Percentiles rank a stretch among this genome's conserved stretches.
Conservation (phyloP, 257 asterid species). For the Solanum sejunctum region DNA sequence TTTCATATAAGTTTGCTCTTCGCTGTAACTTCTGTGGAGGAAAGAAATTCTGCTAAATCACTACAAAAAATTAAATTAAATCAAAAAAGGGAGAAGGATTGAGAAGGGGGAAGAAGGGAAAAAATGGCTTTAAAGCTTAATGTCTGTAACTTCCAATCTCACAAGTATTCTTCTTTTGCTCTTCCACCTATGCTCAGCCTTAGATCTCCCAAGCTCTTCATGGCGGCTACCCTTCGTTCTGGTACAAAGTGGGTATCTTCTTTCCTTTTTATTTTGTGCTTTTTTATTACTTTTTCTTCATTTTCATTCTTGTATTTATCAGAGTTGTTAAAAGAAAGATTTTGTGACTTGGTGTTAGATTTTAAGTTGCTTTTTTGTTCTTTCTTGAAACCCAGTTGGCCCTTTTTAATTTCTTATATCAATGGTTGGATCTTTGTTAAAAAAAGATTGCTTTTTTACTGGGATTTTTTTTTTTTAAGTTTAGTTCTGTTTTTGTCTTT, state of each 20-base stretch:
- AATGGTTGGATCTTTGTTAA: slow-evolving; percentile 9
- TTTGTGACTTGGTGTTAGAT: neutral
- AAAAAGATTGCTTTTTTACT: neutral
- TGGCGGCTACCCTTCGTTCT: slow-evolving; percentile 68
- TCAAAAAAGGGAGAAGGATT: neutral
- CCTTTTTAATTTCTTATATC: neutral
- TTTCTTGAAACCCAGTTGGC: neutral
- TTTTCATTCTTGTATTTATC: neutral
- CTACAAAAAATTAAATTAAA: neutral
- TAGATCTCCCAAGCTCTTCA: slow-evolving; percentile 64
- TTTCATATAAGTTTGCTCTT: neutral
- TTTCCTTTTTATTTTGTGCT: neutral
- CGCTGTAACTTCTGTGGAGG: slow-evolving; percentile 3
- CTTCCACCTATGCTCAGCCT: slow-evolving; percentile 38
- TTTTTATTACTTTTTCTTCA: neutral
- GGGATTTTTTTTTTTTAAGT: neutral
- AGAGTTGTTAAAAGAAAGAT: neutral
- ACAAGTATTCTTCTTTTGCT: slow-evolving; percentile 20
- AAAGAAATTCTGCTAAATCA: neutral
- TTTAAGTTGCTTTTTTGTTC: neutral
- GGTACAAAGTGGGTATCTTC: slow-evolving; percentile 34
- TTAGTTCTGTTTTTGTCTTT: neutral
- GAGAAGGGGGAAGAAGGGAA: neutral
- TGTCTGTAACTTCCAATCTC: slow-evolving; percentile 24
- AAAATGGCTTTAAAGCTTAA: slow-evolving; percentile 35